Conservation (phyloP, 768 basidiomycete species). For the Boletus tomentosulus region DNA sequence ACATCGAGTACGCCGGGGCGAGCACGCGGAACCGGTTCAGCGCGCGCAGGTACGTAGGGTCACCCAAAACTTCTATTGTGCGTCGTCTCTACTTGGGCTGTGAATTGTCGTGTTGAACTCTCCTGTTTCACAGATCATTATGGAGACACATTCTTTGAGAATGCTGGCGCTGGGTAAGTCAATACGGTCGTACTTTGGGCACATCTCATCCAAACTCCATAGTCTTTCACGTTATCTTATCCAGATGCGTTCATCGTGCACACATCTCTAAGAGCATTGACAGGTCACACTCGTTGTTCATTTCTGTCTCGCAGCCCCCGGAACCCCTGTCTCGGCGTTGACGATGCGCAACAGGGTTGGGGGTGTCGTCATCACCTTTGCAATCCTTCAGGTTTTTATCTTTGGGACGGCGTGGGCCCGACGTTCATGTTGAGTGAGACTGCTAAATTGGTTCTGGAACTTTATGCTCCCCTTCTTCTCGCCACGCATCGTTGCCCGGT, state of each 20-base stretch:
- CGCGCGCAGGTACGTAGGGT: no score
- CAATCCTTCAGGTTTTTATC: slow-evolving; percentile 69
- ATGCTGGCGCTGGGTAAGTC: slow-evolving; percentile 57
- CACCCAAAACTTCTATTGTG: slow-evolving; percentile 83
- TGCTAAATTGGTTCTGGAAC: slow-evolving; percentile 65
- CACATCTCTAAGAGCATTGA: background rate
- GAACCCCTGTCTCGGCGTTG: slow-evolving; percentile 43
- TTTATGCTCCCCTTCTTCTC: slow-evolving; percentile 72
- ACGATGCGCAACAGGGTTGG: slow-evolving; percentile 59
- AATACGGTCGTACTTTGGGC: background rate
- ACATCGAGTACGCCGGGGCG: no score
- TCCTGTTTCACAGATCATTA: slow-evolving; percentile 58
- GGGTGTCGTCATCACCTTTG: slow-evolving; percentile 68
- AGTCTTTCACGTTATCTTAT: slow-evolving; percentile 71
- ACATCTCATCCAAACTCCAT: background rate
- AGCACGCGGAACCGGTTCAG: no score
- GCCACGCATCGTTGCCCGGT: slow-evolving; percentile 59
- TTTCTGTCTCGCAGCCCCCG: slow-evolving; percentile 53
- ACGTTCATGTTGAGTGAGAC: slow-evolving; percentile 35
- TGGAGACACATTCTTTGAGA: slow-evolving; percentile 77
- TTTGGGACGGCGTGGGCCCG: slow-evolving; percentile 74
- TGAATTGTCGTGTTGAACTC: background rate
- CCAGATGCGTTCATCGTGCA: slow-evolving; percentile 62
- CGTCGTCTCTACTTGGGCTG: slow-evolving; percentile 15
- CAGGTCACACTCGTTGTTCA: slow-evolving; percentile 72